These are phyloP conservation scores for Calonectria pseudoreteaudii DNA, from an alignment of 2,329 filamentous ascomycete genomes.

Conservation along the genomic window DNA sequence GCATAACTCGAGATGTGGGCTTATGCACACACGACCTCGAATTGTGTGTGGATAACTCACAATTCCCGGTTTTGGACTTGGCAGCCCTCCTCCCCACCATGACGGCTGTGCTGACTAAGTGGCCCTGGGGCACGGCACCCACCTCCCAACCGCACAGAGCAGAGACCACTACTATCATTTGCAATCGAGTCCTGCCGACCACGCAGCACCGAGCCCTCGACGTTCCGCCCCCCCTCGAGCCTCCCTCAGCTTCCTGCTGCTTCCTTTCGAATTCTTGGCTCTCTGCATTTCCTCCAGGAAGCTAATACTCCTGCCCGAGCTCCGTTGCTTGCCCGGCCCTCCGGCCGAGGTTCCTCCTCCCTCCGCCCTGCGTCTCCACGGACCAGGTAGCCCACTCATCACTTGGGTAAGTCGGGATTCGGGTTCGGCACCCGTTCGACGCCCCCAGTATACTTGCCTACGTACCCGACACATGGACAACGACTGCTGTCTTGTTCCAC, in stretches of 20 bases:
- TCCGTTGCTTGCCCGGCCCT: conserved; percentile 10
- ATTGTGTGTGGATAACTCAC: conserved; percentile 11
- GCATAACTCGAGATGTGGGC: background rate
- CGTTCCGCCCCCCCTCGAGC: conserved; percentile 3
- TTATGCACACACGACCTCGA: background rate
- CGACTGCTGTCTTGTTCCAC: background rate
- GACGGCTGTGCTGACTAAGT: conserved; percentile 21
- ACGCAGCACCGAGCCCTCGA: conserved; percentile 8
- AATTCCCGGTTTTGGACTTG: background rate
- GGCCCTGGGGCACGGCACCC: conserved; percentile 11
- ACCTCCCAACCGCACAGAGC: conserved; percentile 27
- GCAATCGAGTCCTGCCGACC: conserved; percentile 23
- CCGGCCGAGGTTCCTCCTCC: conserved; percentile 30
- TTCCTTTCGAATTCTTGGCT: background rate
- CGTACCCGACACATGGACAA: background rate
- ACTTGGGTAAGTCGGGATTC: conserved; percentile 42
- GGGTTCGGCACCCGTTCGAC: conserved; percentile 25
- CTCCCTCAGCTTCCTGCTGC: conserved; percentile 13
- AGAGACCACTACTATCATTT: conserved; percentile 29
- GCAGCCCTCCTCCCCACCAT: conserved; percentile 8
- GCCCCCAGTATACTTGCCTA: background rate
- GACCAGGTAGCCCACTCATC: conserved; percentile 33
- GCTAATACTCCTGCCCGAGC: conserved; percentile 19
- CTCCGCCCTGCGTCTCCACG: conserved; percentile 27
- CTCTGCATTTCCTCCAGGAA: conserved; percentile 12